A percentile compares a stretch with the other conserved stretches of the same genome.
These are phyloP conservation scores for Aurinia saxatilis DNA, from an alignment of 345 rosid genomes.

Conservation along the genomic window DNA sequence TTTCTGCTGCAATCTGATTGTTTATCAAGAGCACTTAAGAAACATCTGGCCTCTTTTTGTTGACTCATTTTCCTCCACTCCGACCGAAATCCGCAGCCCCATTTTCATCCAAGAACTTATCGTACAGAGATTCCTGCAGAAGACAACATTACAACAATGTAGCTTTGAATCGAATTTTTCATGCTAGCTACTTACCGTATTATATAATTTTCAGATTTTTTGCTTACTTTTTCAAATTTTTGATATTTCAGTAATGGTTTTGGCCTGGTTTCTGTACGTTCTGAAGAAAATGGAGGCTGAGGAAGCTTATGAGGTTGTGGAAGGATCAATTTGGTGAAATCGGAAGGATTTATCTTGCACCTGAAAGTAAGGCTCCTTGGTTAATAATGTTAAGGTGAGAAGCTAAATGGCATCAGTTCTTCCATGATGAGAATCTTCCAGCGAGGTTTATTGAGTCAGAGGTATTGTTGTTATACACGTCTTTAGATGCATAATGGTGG, in stretches of 20 bases:
- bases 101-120: slow-evolving; percentile 86
- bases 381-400: slow-evolving; percentile 74
- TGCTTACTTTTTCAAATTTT: too few species aligned
- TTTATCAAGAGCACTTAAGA: slow-evolving; percentile 78
- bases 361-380: too few species aligned
- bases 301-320: too few species aligned
- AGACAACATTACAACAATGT: slow-evolving; percentile 1
- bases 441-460: slow-evolving; percentile 78
- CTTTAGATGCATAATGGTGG: slow-evolving; percentile 1
- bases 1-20: slow-evolving; percentile 87
- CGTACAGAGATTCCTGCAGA: slow-evolving; percentile 92
- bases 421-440: slow-evolving; percentile 90
- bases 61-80: slow-evolving; percentile 98
- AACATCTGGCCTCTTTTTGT: slow-evolving; percentile 91
- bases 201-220: too few species aligned
- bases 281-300: too few species aligned
- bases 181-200: background rate
- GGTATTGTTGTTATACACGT: slow-evolving; percentile 33
- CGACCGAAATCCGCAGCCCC: slow-evolving; percentile 85
- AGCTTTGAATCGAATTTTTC: background rate
- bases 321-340: too few species aligned
- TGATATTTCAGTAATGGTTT: too few species aligned
- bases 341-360: too few species aligned
- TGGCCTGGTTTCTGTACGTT: too few species aligned
- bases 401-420: slow-evolving; percentile 59